Base-by-base conservation (phyloP, 441 rosid genomes). In the Hura crepitans region DNA sequence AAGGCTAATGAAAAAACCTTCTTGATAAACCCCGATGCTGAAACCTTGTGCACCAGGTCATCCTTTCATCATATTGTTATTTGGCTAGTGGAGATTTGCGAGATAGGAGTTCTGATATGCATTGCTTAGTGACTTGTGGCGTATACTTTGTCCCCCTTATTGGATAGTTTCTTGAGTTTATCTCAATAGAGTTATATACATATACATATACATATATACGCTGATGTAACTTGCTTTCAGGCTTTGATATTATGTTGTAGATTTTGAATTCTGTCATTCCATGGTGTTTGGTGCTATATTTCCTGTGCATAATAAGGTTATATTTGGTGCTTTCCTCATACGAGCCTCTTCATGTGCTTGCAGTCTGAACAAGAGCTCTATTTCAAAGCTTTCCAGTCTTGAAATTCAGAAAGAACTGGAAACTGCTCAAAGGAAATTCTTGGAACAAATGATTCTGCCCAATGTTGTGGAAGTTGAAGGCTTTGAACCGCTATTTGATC, bases 391-490 rank as follows among this genome's bases (percentile, higher is more conserved):
- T 68, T 74, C 92, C 15, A 91, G 78, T 64, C 81, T 81, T 35
- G 89, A 88, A 72, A 91, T 93, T 78, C 85, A 72, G 82, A 78
- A 83, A 76, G 96, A 89, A 72, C 79, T 93, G 77, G 81, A 83
- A 78, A 77, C 67, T 74, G 94, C 97, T 49, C 96, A 89, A 75
- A 85, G 83, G 80, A 86, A 85, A 79, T 87, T 85, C 73, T 81
- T 91, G 82, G 94, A 89, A 61, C 89, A 87, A 79, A 78, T 79
- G 81, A 78, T 91, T 82, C 81, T 93, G 79, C 96, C 96, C 55
- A 74, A 77, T 70, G 79, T 86, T 71, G 82, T 93, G 79, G 92
- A 93, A 71, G 80, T 79, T 76, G 95, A 89, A 80, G 91, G 86
- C 78, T 62, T 75, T 80, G 86, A 91, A 71, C 82, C 89, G 72